These are phyloP conservation scores for Leishmania aethiopica DNA, from an alignment of 208 protist genomes.

Conservation along the genomic window DNA sequence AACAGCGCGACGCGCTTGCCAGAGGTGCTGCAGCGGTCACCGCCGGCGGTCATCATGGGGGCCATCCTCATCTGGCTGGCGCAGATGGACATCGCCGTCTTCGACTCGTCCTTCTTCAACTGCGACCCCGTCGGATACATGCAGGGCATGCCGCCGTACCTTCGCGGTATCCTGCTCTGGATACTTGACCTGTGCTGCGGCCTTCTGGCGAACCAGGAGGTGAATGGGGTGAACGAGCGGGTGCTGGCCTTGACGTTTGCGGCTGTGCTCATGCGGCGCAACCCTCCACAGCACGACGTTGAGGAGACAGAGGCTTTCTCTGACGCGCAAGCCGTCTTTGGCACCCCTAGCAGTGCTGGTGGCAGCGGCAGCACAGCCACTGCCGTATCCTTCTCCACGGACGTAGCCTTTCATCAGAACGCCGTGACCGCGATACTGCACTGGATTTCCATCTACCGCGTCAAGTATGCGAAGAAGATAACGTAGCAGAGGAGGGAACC, in stretches of 20 bases:
- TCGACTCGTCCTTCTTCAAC: conserved; percentile 64
- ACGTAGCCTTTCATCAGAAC: conserved; percentile 49
- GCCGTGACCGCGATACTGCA: conserved; percentile 64
- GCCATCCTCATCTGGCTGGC: conserved; percentile 78
- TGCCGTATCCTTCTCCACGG: conserved; percentile 33
- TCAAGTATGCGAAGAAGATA: conserved; percentile 37
- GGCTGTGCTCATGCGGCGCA: conserved; percentile 54
- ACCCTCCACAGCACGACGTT: background rate
- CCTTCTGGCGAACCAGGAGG: conserved; percentile 57
- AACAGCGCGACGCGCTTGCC: conserved; percentile 68
- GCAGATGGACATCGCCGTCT: conserved; percentile 64
- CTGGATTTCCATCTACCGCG: conserved; percentile 69
- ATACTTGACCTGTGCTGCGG: conserved; percentile 75
- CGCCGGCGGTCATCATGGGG: conserved; percentile 71
- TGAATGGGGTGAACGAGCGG: conserved; percentile 70
- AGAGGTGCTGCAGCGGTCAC: conserved; percentile 58
- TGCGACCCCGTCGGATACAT: conserved; percentile 79
- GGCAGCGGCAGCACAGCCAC: conserved; percentile 5
- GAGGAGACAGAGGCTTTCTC: conserved; percentile 31
- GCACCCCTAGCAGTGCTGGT: background rate
- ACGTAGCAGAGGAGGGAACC: conserved; percentile 8
- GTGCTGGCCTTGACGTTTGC: conserved; percentile 80
- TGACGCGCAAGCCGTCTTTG: conserved; percentile 24
- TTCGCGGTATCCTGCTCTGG: conserved; percentile 73
- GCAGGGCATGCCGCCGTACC: conserved; percentile 64